Conservation (phyloP, 2,329 filamentous ascomycete species). For the Fusarium paranaense region DNA sequence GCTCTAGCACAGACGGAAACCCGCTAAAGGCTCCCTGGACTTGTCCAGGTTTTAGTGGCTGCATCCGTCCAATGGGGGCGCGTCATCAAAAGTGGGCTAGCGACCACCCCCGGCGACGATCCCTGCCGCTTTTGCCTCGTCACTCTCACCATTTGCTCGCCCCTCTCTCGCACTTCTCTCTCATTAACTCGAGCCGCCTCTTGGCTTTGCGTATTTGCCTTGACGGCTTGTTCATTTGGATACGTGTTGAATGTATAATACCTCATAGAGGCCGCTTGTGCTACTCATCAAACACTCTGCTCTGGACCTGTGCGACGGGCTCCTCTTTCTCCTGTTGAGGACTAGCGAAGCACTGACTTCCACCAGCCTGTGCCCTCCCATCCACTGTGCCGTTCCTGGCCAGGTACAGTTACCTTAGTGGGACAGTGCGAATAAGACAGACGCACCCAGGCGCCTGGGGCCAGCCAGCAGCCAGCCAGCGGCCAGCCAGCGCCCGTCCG, state of each 20-base stretch:
- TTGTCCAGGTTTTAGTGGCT: constrained; percentile 35
- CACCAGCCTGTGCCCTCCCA: not conserved
- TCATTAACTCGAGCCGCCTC: not conserved
- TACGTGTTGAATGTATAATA: not conserved
- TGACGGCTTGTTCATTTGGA: not conserved
- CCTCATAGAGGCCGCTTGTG: not conserved
- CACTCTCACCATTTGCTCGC: constrained; percentile 31
- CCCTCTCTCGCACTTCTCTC: constrained; percentile 25
- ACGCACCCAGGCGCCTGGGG: constrained; percentile 2
- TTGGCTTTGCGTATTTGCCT: constrained; percentile 2
- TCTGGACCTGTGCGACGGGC: not conserved
- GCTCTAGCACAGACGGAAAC: constrained; percentile 5
- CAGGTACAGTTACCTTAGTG: constrained; percentile 13
- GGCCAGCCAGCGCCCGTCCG: constrained; percentile 4
- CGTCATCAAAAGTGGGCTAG: constrained; percentile 9
- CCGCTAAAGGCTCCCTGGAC: constrained; percentile 25
- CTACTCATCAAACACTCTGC: not conserved
- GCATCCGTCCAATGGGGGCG: constrained; percentile 22
- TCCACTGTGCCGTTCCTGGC: constrained; percentile 8
- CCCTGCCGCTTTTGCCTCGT: constrained; percentile 26
- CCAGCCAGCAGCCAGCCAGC: not conserved
- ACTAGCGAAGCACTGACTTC: constrained; percentile 28
- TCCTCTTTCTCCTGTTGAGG: constrained; percentile 2
- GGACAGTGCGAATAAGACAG: constrained; percentile 23
- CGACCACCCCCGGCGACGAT: constrained; percentile 10